Evolutionary conservation across 805 yeast genomes (phyloP).

Genomic region (Saccharomyces paradoxus): DNA sequence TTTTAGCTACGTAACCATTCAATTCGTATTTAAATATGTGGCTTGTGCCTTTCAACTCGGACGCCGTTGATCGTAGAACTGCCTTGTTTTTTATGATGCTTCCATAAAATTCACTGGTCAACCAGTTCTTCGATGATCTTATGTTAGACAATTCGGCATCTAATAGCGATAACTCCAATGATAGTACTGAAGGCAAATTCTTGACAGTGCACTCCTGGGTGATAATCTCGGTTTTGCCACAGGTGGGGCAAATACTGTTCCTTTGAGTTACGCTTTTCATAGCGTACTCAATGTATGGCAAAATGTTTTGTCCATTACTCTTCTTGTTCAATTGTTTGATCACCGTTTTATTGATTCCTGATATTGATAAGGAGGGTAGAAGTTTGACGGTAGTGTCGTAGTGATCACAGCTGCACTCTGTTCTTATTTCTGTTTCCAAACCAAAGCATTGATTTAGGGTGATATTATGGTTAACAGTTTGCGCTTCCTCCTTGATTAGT

Average conservation of each 20-base stretch:
- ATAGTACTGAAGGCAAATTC: conserved; percentile 57
- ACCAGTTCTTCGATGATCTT: conserved; percentile 47
- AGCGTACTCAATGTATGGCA: conserved; percentile 55
- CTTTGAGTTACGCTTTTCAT: conserved; percentile 45
- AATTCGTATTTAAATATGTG: conserved; percentile 47
- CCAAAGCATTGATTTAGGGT: conserved; percentile 28
- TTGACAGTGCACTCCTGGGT: conserved; percentile 45
- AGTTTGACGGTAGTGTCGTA: conserved; percentile 13
- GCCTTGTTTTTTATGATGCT: conserved; percentile 33
- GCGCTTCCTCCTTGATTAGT: conserved; percentile 23
- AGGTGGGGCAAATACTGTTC: conserved; percentile 45
- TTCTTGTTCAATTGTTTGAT: conserved; percentile 27
- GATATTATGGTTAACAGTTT: conserved; percentile 15
- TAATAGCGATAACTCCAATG: conserved; percentile 49
- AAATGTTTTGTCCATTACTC: conserved; percentile 33
- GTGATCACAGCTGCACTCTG: conserved; percentile 21
- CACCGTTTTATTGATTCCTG: conserved; percentile 24
- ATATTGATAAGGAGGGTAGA: conserved; percentile 21
- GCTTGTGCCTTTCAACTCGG: conserved; percentile 23
- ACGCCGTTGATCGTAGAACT: conserved; percentile 27
- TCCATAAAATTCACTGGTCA: conserved; percentile 52
- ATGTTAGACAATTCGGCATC: conserved; percentile 48
- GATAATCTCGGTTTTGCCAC: conserved; percentile 44
- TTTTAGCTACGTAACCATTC: conserved; percentile 62
- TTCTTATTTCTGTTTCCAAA: conserved; percentile 18